phyloP scores from a whole-genome alignment of 345 rosid genomes.

The Carallia pectinifolia region DNA sequence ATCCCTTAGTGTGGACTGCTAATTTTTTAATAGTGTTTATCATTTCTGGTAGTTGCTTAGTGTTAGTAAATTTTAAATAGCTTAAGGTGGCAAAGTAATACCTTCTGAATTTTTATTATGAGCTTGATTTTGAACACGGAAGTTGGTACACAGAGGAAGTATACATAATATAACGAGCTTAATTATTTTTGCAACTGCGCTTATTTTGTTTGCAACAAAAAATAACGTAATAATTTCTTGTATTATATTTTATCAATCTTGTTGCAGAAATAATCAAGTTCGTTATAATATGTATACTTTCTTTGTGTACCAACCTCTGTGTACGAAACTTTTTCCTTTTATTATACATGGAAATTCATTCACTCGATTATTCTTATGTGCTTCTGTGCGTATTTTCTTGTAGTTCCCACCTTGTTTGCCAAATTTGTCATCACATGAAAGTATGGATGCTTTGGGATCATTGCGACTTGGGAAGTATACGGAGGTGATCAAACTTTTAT shows the following conservation, averaged over 20 bases:
- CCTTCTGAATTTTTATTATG: neutral
- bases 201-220: no score
- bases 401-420: constrained; percentile 80
- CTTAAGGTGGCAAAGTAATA: neutral
- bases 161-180: no score
- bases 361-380: neutral
- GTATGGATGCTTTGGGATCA: constrained; percentile 46
- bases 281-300: no score
- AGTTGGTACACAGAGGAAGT: no score
- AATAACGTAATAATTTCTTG: no score
- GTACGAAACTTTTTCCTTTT: neutral
- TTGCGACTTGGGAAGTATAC: constrained; percentile 77
- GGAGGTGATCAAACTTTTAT: constrained; percentile 37
- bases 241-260: no score
- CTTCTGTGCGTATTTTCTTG: constrained; percentile 13
- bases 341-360: neutral
- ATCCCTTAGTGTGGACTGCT: neutral
- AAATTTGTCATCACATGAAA: constrained; percentile 44
- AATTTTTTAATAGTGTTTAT: neutral
- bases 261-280: no score
- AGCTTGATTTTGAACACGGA: no score
- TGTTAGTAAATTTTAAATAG: neutral
- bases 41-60: neutral
- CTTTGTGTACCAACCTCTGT: no score
- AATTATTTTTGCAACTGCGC: no score